Evolutionary conservation across 331 rosid species (phyloP).

Genomic region (Ulmus americana): DNA sequence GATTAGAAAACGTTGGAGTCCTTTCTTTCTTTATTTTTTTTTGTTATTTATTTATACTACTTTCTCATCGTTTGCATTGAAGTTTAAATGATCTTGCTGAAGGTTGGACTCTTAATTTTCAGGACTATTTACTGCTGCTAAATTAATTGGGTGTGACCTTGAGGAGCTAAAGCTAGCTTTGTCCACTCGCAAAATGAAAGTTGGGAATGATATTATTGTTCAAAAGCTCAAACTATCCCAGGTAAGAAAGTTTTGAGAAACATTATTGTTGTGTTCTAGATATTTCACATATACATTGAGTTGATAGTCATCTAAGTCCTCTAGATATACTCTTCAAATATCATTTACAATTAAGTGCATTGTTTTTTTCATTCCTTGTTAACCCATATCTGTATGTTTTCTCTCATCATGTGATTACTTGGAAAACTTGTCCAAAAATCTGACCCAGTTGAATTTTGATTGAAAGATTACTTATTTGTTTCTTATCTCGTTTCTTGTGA

Average conservation of each 20-base stretch:
- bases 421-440: background rate
- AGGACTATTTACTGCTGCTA: conserved; percentile 65
- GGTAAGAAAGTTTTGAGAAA: conserved; percentile 41
- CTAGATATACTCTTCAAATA: no score
- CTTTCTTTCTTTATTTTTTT: background rate
- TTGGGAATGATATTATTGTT: conserved; percentile 80
- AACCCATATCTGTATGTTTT: background rate
- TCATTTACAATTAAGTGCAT: background rate
- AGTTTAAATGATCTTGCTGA: conserved; percentile 18
- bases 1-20: no score
- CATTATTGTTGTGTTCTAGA: background rate
- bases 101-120: conserved; percentile 29
- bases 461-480: background rate
- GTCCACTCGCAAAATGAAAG: conserved; percentile 85
- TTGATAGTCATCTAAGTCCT: background rate
- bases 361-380: background rate
- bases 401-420: background rate
- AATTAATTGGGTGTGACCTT: conserved; percentile 68
- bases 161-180: conserved; percentile 77
- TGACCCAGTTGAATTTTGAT: background rate
- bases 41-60: background rate
- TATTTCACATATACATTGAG: background rate
- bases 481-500: background rate
- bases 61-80: background rate
- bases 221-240: conserved; percentile 81